phyloP scores from a whole-genome alignment of 306 rosid species.

The Luffa aegyptiaca region DNA sequence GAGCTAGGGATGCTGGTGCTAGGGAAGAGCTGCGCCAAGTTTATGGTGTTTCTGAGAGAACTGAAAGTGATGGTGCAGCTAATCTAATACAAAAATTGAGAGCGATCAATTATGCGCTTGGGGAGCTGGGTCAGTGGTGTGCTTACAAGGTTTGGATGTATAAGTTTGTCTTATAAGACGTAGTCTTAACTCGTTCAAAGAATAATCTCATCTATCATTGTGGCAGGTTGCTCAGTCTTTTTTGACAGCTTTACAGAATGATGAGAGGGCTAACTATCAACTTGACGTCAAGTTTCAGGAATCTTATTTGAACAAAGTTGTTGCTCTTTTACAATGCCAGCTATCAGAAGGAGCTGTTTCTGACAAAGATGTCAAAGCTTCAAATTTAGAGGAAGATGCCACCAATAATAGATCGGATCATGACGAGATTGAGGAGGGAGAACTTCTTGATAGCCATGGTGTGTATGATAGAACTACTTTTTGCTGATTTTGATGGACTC shows the following conservation, averaged over 20 bases:
- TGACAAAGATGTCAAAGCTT: constrained; percentile 42
- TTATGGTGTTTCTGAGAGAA: constrained; percentile 97
- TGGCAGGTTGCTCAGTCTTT: constrained; percentile 86
- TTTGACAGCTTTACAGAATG: constrained; percentile 93
- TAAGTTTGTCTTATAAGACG: neutral
- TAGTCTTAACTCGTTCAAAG: neutral
- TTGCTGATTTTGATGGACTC: neutral
- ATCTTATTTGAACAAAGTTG: constrained; percentile 66
- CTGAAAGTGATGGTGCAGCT: constrained; percentile 98
- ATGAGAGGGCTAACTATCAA: constrained; percentile 96
- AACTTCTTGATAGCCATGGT: constrained; percentile 96
- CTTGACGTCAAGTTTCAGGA: constrained; percentile 99
- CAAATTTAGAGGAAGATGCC: constrained; percentile 21
- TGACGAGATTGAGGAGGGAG: constrained; percentile 93
- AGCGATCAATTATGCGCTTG: constrained; percentile 97
- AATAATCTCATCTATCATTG: constrained; percentile 12
- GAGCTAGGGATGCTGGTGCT: constrained; percentile 99
- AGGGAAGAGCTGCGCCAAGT: constrained; percentile 95
- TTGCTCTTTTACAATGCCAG: constrained; percentile 77
- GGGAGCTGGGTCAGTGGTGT: constrained; percentile 98
- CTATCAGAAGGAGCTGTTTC: constrained; percentile 86
- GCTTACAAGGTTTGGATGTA: constrained; percentile 59
- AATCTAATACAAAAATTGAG: constrained; percentile 88
- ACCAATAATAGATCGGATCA: constrained; percentile 29
- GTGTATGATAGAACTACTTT: constrained; percentile 16